Conservation (phyloP, 169 alveolate species). For the Cryptosporidium tyzzeri region DNA sequence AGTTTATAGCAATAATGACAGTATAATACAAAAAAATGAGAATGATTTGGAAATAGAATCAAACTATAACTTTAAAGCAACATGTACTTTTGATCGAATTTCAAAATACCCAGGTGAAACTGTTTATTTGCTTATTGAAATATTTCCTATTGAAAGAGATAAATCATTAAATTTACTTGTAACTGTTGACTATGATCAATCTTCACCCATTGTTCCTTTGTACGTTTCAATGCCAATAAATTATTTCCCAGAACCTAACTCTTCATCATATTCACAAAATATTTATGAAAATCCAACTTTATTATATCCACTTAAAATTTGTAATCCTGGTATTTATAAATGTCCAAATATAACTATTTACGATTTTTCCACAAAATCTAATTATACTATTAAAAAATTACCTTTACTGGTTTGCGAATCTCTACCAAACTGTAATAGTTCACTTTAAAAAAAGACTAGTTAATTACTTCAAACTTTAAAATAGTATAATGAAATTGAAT, state of each 20-base stretch:
- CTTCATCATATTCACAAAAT: neutral
- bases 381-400: slow-evolving; percentile 16
- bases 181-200: slow-evolving; percentile 32
- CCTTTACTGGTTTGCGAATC: slow-evolving; percentile 60
- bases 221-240: slow-evolving; percentile 41
- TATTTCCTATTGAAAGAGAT: neutral
- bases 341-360: slow-evolving; percentile 55
- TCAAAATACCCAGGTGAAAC: slow-evolving; percentile 59
- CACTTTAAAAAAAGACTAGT: neutral
- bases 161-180: slow-evolving; percentile 16
- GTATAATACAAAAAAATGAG: neutral
- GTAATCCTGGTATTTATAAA: slow-evolving; percentile 68
- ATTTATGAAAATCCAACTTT: slow-evolving; percentile 5
- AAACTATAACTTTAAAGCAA: slow-evolving; percentile 22
- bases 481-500: no score
- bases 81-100: slow-evolving; percentile 35
- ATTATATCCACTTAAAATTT: slow-evolving; percentile 64
- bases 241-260: neutral
- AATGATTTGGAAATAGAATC: neutral
- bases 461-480: no score
- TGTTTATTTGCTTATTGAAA: slow-evolving; percentile 25
- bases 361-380: slow-evolving; percentile 40
- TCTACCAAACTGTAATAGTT: neutral
- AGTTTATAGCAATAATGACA: neutral
- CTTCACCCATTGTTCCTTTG: slow-evolving; percentile 40